Base-by-base conservation (phyloP, 345 rosid genomes). In the Punica granatum region DNA sequence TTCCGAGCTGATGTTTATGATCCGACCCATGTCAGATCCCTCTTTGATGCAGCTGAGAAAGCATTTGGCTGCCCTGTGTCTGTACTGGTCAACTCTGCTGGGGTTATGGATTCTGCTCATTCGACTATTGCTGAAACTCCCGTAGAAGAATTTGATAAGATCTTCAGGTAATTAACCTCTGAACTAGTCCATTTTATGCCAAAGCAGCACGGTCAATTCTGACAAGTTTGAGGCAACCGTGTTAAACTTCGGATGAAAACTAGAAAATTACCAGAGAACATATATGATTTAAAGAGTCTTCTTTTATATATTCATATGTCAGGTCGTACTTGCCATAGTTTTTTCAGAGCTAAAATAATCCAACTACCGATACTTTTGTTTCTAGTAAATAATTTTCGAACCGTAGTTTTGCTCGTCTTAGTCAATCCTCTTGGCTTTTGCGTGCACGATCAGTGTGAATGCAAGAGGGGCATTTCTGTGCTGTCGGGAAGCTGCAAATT, bases 401-500 rank as follows among this genome's bases (percentile, higher is more conserved):
- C n/a, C n/a, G n/a, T n/a, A n/a, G n/a, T n/a, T 56, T 15, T 25
- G 9, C 31, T 56, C 2, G 32, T 56, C 32, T n/a, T 25, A 31
- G 6, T 56, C 26, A 2, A 11, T 23, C 48, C 48, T 43, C 3
- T 37, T 4, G 7, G 42, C 5, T 7, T 37, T 37, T 37, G 48
- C 48, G 11, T 43, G 48, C 6, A 67, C 69, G 31, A 64, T 32
- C 71, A 72, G 76, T 37, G 64, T 77, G 34, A 77, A 80, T 26
- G 10, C 73, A 11, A 72, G 69, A 72, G 84, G 84, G 1, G 28
- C 75, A 6, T 80, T 80, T 65, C 69, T 74, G 23, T 72, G 84
- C 76, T 80, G 79, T 73, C 59, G 49, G 15, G 84, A 77, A 63
- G 79, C 71, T 8, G 81, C 76, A 1, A 75, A 56, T 28, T 64